Evolutionary conservation across 1,284 basidiomycete species (phyloP).

Genomic region (Coriolopsis trogii): DNA sequence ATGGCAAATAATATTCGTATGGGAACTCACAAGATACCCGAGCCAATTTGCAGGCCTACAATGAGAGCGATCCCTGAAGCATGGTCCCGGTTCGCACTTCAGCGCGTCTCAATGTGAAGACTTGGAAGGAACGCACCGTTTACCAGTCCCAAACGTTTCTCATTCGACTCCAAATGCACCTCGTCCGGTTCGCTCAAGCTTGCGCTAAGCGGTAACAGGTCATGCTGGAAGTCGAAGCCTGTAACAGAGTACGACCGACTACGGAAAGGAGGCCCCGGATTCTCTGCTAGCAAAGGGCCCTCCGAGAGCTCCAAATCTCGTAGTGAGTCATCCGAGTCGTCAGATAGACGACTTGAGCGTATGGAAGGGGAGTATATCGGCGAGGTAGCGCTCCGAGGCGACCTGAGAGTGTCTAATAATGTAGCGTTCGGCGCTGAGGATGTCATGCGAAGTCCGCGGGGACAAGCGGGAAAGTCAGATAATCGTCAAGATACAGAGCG

Average conservation of each 20-base stretch:
- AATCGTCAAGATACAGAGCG: background rate
- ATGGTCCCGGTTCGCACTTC: background rate
- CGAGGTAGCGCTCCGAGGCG: conserved; percentile 35
- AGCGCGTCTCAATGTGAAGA: background rate
- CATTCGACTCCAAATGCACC: conserved; percentile 46
- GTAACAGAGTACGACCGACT: conserved; percentile 71
- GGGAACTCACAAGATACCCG: conserved; percentile 78
- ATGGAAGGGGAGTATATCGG: conserved; percentile 41
- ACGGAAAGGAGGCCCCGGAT: conserved; percentile 34
- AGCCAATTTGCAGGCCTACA: conserved; percentile 87
- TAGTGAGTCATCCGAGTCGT: conserved; percentile 74
- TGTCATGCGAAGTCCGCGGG: conserved; percentile 26
- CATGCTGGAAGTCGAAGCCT: conserved; percentile 78
- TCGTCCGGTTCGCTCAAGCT: conserved; percentile 71
- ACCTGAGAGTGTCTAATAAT: conserved; percentile 32
- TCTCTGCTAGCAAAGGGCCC: conserved; percentile 48
- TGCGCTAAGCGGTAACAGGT: conserved; percentile 75
- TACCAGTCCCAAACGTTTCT: conserved; percentile 77
- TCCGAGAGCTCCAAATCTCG: conserved; percentile 78
- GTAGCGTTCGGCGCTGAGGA: conserved; percentile 40
- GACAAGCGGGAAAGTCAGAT: background rate
- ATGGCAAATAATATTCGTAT: background rate
- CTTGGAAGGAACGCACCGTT: conserved; percentile 66
- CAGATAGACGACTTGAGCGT: conserved; percentile 51
- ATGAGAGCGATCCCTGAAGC: conserved; percentile 80